Evolutionary conservation across 2,329 filamentous ascomycete genomes (phyloP), one percentile per base, ranked within the genome.

Genomic region (Aureobasidium sp.): DNA sequence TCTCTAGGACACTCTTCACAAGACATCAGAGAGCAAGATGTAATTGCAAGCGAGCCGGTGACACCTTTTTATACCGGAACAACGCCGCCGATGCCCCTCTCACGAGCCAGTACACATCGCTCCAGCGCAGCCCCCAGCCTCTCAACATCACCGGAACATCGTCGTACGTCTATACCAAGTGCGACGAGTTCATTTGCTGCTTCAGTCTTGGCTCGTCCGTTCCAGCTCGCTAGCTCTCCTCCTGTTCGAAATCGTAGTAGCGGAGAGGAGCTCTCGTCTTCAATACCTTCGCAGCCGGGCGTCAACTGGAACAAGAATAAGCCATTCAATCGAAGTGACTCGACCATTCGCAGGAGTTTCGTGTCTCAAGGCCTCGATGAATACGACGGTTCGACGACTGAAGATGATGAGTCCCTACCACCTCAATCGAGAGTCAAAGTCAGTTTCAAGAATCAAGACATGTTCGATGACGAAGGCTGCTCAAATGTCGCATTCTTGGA

Each of bases 361-460:
- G 45, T 60, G 12, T 53, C 56, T 2, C 57, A 61, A 32, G 59
- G 64, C 5, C 32, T 47, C 16, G 61, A 63, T 7, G 60, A 66
- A 6, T 59, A 58, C 10, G 65, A 66, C 37, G 67, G 63, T 30
- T 65, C 66, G 45, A 60, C 58, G 21, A 67, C 64, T 0, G 63
- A 67, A 57, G 67, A 64, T 63, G 74, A 66, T 59, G 67, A 55
- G 61, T 47, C 47, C 25, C 62, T 60, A 48, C 55, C 63, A 29
- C 59, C 62, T n/a, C 59, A 64, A 24, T 70, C 56, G 11, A 61
- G 60, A 66, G 70, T 81, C 53, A 75, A 71, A 50, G 68, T 78
- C 17, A 73, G 68, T n/a, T 67, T 81, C 22, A 80, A 78, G 58
- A 81, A 83, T 47, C 74, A 78, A 56, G 71, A 74, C 53, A 69